Evolutionary conservation across 495 filamentous ascomycete genomes (phyloP), one percentile per base, ranked within the genome.

Genomic region (Pyrenopolyporus hunteri): DNA sequence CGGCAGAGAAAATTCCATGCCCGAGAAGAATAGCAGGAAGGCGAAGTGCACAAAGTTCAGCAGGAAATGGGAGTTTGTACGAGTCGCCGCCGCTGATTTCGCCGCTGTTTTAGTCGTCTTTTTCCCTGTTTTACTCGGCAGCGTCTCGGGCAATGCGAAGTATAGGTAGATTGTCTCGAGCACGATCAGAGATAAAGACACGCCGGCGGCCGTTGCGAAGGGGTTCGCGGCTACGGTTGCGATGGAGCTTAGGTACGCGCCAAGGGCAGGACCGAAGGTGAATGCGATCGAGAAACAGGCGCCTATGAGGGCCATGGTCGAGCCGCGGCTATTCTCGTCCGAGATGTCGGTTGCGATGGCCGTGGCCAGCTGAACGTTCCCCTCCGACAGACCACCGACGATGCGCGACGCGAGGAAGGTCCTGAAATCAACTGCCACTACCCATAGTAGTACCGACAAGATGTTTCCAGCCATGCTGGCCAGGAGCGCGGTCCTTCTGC

Each of bases 231-330:
- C 85, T 3, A 97, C 86, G 4, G 84, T 87, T 36, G 83, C 82
- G 45, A 94, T 81, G 14, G 84, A 83, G 50, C 87, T 86, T 19
- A 99, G 77, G 57, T 83, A 91, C 0, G 95, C 94, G 32, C 94
- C 94, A 47, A 99, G 79, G 22, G 92, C 89, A 0, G 94, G 94
- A 0, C 94, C 94, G 67, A 94, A 95, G 1, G 95, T 98, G 70
- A 99, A 99, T 9, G 94, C 93, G 63, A 99, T 89, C 45, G 89
- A 93, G 78, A 99, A 99, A 75, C 95, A 98, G 31, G 87, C 93
- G 28, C 94, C 94, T 10, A 99, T 92, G 33, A 98, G 80, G 10
- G 94, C 94, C 88, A 99, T 97, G 23, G 95, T 96, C 11, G 89
- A 86, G 1, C 92, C 91, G 19, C 94, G 83, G 52, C 85, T 87